Conservation (phyloP, 306 rosid species). For the Castanopsis chinensis region DNA sequence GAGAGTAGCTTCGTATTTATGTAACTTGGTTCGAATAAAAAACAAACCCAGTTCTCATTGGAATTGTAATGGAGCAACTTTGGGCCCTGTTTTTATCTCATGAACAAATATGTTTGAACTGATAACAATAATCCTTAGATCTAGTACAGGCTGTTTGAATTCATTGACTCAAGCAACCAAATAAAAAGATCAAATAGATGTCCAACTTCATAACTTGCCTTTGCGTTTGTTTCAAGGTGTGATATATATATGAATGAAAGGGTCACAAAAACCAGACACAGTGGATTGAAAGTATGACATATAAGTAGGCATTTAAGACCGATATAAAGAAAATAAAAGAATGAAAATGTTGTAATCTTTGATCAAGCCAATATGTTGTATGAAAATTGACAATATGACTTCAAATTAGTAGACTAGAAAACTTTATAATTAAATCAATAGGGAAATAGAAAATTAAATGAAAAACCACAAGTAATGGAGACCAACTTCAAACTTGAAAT, state of each 20-base stretch:
- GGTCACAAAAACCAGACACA: background rate
- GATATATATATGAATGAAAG: background rate
- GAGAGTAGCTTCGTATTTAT: background rate
- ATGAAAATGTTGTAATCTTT: background rate
- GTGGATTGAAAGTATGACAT: background rate
- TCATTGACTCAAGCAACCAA: background rate
- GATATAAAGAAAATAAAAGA: background rate
- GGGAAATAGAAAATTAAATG: background rate
- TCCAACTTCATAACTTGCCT: background rate
- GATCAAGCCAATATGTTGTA: background rate
- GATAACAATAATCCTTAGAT: background rate
- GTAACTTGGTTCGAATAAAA: background rate
- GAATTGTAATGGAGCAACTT: background rate
- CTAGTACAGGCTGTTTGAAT: background rate
- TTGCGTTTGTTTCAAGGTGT: background rate
- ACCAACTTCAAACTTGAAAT: slow-evolving; percentile 8
- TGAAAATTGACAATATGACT: background rate
- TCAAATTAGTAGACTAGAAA: background rate
- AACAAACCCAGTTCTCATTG: background rate
- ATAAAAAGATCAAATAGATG: background rate
- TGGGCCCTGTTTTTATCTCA: background rate
- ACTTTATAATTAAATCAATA: background rate
- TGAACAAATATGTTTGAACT: background rate
- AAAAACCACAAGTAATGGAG: background rate
- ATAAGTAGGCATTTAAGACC: background rate